Evolutionary conservation across 305 asterid species (phyloP), one percentile per base, ranked within the genome.

Genomic region (Fraxinus sp.): DNA sequence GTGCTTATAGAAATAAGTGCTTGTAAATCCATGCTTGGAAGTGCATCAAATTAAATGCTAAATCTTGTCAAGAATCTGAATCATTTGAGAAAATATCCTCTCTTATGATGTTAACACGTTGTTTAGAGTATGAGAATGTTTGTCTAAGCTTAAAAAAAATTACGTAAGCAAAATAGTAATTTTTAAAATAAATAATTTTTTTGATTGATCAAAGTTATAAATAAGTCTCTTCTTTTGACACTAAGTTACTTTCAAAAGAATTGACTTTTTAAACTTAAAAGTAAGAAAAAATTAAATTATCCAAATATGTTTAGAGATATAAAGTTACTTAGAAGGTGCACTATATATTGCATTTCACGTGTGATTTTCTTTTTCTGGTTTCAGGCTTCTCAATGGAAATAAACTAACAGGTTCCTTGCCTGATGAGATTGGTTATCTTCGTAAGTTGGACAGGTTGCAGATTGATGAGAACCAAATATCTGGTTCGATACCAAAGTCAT

Each of bases 331-430:
- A 5, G 18, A 16, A 22, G 59, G 75, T 43, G 76, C 72, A 37
- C 37, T 16, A 46, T 11, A 8, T 75, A 9, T 1, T 79, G 81
- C 80, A 13, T 43, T 77, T 75, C 70, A 36, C 59, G 46, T 37
- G 7, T 28, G 57, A 7, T 52, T 86, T 73, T 28, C 76, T 68
- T 80, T 80, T 59, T 36, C 22, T 85, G 80, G 77, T 81, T 82
- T 30, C 91, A 95, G 99, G 92, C 97, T 95, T 85, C 92, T 95
- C 79, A 95, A 90, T 88, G 99, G 99, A 84, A 95, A 95, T 87
- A 87, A 92, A 75, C 90, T 95, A 68, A 94, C 90, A 43, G 99
- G 99, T 59, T 79, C 92, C 80, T 83, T 95, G 91, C 99, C 99
- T 52, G 97, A 92, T 81, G 99, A 95, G 92, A 92, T 95, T 77